phyloP scores from a whole-genome alignment of 1,139 yeast genomes.

The Pichia cactophila region DNA sequence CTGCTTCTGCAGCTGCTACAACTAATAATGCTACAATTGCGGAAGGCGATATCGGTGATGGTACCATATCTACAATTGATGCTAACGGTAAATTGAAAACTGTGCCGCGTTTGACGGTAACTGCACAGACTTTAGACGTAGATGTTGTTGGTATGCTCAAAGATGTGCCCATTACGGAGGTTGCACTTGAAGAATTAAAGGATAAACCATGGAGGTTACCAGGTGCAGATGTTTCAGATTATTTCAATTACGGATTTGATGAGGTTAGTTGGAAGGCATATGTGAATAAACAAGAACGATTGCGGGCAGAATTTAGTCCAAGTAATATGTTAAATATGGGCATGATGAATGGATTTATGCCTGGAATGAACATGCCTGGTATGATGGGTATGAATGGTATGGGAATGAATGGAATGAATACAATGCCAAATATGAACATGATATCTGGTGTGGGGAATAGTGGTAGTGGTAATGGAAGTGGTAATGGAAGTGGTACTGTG shows the following conservation, averaged over 20 bases:
- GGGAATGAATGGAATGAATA: constrained; percentile 22
- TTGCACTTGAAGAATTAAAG: constrained; percentile 75
- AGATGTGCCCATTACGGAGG: constrained; percentile 76
- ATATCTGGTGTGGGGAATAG: constrained; percentile 15
- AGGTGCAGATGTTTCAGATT: constrained; percentile 90
- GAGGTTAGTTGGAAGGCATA: constrained; percentile 95
- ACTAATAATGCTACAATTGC: constrained; percentile 19
- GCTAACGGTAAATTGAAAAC: constrained; percentile 15
- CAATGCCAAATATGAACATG: constrained; percentile 13
- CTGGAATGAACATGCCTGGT: constrained; percentile 32
- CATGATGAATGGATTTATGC: background rate
- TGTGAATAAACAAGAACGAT: constrained; percentile 78
- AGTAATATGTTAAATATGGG: constrained; percentile 26
- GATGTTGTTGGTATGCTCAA: constrained; percentile 73
- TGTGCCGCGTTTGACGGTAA: constrained; percentile 23
- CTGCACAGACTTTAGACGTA: constrained; percentile 45
- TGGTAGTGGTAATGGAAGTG: constrained; percentile 24
- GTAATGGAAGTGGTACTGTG: constrained; percentile 29
- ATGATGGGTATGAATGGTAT: constrained; percentile 29
- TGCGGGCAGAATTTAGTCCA: constrained; percentile 73
- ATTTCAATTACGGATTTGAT: constrained; percentile 93
- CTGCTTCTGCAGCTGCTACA: background rate
- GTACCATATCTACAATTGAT: constrained; percentile 13
- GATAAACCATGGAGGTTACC: constrained; percentile 98
- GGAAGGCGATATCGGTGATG: constrained; percentile 20